Conservation (phyloP, 805 yeast species). For the Myxozyma mucilagina region DNA sequence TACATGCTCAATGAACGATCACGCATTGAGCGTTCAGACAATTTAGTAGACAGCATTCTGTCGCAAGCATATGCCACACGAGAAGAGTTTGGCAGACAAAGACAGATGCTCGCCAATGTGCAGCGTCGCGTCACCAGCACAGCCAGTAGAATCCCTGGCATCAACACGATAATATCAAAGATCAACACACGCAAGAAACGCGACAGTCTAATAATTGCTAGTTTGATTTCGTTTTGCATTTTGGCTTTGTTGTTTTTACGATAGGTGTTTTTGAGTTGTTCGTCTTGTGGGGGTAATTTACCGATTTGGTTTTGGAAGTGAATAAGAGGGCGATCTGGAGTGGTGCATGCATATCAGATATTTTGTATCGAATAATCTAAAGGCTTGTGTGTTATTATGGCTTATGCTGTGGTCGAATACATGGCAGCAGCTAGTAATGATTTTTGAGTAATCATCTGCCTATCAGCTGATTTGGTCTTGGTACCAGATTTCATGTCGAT, state of each 20-base stretch:
- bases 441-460: too few relatives aligned
- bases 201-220: constrained; percentile 80
- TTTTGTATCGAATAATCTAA: too few relatives aligned
- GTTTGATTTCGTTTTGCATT: constrained; percentile 70
- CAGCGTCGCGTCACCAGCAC: constrained; percentile 62
- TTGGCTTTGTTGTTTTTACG: constrained; percentile 39
- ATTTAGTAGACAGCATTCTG: constrained; percentile 74
- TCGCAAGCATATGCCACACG: constrained; percentile 88
- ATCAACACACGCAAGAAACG: constrained; percentile 88
- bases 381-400: too few relatives aligned
- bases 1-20: constrained; percentile 77
- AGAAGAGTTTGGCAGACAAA: constrained; percentile 76
- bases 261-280: background rate
- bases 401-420: too few relatives aligned
- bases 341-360: too few relatives aligned
- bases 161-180: constrained; percentile 69
- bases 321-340: too few relatives aligned
- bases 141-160: constrained; percentile 75
- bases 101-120: constrained; percentile 61
- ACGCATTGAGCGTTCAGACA: constrained; percentile 70
- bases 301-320: background rate
- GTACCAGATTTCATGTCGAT: too few relatives aligned
- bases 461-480: too few relatives aligned
- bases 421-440: too few relatives aligned
- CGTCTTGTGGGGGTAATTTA: background rate